Conservation (phyloP, 208 protist genomes). For the Zelonia costaricensis region DNA sequence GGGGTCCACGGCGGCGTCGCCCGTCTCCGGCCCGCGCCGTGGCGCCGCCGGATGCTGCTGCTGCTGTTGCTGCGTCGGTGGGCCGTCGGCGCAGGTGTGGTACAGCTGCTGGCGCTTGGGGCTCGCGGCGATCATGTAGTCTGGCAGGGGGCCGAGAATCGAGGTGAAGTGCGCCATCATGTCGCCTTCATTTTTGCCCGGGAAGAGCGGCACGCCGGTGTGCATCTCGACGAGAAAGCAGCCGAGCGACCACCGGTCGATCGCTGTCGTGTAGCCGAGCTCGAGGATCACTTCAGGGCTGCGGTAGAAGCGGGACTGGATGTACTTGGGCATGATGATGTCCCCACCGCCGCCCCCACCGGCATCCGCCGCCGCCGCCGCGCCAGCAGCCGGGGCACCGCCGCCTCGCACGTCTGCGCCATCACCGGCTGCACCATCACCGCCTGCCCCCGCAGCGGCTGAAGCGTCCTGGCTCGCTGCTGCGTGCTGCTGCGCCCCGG, state of each 20-base stretch:
- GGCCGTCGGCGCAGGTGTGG: slow-evolving; percentile 17
- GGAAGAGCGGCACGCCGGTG: slow-evolving; percentile 97
- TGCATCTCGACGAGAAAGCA: slow-evolving; percentile 99
- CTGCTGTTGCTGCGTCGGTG: not conserved
- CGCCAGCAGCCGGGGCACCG: not conserved
- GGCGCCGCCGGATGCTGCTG: not conserved
- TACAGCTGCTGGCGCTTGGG: slow-evolving; percentile 65
- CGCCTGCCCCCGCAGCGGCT: not conserved
- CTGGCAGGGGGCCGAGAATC: slow-evolving; percentile 70
- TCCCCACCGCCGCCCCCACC: not conserved
- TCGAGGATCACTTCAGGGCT: slow-evolving; percentile 97
- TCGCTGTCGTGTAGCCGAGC: slow-evolving; percentile 91
- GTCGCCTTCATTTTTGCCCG: slow-evolving; percentile 94
- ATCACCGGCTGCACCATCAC: not conserved
- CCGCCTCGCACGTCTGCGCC: not conserved
- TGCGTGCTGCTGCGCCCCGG: not conserved
- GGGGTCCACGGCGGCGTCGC: too few relatives aligned
- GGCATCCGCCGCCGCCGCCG: not conserved
- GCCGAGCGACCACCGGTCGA: slow-evolving; percentile 99
- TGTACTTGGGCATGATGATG: slow-evolving; percentile 53
- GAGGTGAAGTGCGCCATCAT: slow-evolving; percentile 94
- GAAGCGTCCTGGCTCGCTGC: too few relatives aligned
- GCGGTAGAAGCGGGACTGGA: slow-evolving; percentile 98
- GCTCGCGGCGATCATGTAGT: slow-evolving; percentile 72
- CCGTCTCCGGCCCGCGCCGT: not conserved